phyloP scores from a whole-genome alignment of 345 rosid genomes.

The Camelina hispida region DNA sequence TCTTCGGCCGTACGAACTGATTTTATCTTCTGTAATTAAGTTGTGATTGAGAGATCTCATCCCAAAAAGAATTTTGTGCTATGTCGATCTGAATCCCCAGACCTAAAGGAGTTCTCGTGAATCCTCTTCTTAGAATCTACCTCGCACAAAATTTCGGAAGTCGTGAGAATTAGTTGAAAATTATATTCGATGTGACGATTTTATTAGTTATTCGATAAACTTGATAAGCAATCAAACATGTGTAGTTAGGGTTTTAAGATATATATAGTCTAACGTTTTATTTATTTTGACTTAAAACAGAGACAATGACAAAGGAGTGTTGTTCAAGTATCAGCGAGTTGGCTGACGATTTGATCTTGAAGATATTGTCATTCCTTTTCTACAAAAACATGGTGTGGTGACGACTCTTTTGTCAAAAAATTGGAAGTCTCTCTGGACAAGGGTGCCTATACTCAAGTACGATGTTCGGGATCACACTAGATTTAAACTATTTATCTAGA shows the following conservation, averaged over 20 bases:
- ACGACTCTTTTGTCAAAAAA: background rate
- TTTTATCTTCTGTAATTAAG: background rate
- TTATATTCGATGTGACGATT: background rate
- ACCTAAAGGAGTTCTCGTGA: background rate
- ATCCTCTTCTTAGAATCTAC: background rate
- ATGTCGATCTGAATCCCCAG: background rate
- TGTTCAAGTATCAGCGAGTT: background rate
- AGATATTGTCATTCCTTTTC: background rate
- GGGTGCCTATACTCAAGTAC: background rate
- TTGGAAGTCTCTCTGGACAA: background rate
- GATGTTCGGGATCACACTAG: background rate
- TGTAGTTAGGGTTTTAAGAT: background rate
- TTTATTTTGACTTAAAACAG: background rate
- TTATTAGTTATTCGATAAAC: background rate
- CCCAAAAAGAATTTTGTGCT: too few species aligned
- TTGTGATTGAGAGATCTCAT: background rate
- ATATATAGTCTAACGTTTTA: background rate
- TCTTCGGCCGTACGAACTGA: background rate
- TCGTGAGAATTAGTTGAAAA: background rate
- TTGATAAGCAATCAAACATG: background rate
- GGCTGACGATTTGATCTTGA: background rate
- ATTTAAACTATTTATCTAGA: slow-evolving; percentile 7
- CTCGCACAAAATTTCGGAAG: background rate
- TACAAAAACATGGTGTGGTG: background rate
- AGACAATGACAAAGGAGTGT: background rate